Percentiles rank a stretch among this genome's conserved stretches.
These are phyloP conservation scores for Syzygium grande DNA, from an alignment of 345 rosid genomes.

Conservation along the genomic window DNA sequence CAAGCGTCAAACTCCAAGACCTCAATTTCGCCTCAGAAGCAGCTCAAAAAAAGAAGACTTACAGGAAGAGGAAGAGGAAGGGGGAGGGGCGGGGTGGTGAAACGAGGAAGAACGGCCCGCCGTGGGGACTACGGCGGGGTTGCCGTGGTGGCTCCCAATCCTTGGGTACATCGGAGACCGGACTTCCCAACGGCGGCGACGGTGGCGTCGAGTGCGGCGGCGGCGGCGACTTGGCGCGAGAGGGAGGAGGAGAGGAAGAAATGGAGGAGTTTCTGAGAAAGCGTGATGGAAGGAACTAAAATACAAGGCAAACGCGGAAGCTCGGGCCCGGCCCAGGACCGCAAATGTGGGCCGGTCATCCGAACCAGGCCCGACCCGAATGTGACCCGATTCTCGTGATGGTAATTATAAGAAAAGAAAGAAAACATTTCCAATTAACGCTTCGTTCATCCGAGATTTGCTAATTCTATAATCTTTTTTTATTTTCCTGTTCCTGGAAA, in stretches of 20 bases:
- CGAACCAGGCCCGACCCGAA: too few species aligned
- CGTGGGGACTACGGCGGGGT: conserved; percentile 24
- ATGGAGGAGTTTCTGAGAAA: conserved; percentile 30
- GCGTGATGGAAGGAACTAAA: conserved; percentile 22
- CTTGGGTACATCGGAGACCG: conserved; percentile 66
- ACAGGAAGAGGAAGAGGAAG: conserved; percentile 40
- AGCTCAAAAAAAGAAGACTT: conserved; percentile 7
- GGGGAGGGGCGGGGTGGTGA: conserved; percentile 27
- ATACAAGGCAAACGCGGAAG: neutral
- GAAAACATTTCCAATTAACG: neutral
- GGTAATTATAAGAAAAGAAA: neutral
- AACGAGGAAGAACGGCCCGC: conserved; percentile 31
- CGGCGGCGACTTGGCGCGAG: conserved; percentile 10
- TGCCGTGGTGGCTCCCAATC: conserved; percentile 44
- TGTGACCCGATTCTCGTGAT: neutral
- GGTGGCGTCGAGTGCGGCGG: conserved; percentile 21
- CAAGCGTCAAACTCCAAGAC: neutral
- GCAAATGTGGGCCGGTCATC: neutral
- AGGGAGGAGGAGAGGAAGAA: neutral
- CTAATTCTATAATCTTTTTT: neutral
- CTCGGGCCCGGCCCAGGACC: neutral
- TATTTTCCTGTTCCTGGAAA: neutral
- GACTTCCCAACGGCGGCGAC: conserved; percentile 6
- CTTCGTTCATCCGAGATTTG: neutral
- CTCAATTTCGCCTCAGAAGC: neutral